phyloP scores from a whole-genome alignment of 768 basidiomycete species.

The Rubroboletus pulcherrimus region DNA sequence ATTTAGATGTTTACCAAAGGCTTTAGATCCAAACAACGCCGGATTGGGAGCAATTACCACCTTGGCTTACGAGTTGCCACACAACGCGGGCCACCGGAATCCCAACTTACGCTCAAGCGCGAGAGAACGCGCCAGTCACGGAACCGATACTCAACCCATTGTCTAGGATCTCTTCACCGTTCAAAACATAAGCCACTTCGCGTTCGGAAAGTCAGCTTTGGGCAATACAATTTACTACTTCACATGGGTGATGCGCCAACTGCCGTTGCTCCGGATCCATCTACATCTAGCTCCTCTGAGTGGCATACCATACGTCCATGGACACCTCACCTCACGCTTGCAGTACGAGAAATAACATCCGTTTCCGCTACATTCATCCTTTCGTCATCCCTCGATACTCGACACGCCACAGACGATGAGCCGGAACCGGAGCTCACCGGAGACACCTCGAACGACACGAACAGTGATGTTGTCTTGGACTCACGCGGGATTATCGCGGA shows the following conservation, averaged over 20 bases:
- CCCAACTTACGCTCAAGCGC: conserved; percentile 1
- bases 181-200: background rate
- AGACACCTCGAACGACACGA: conserved; percentile 35
- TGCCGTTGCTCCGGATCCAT: conserved; percentile 3
- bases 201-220: background rate
- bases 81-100: background rate
- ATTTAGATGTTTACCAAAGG: conserved; percentile 21
- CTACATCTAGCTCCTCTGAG: conserved; percentile 24
- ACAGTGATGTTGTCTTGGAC: conserved; percentile 30
- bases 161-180: background rate
- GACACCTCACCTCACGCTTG: conserved; percentile 65
- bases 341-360: conserved; percentile 78
- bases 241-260: conserved; percentile 20
- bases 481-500: conserved; percentile 54
- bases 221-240: background rate
- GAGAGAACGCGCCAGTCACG: background rate
- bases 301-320: conserved; percentile 81
- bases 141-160: background rate
- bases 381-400: conserved; percentile 46
- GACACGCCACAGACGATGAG: conserved; percentile 13
- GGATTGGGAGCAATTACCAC: background rate
- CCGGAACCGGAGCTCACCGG: conserved; percentile 28
- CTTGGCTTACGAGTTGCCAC: background rate
- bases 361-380: conserved; percentile 77
- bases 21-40: conserved; percentile 29